Percentiles rank a stretch among this genome's conserved stretches.
Conservation (phyloP, 1,284 basidiomycete species). For the Puccinia horiana region DNA sequence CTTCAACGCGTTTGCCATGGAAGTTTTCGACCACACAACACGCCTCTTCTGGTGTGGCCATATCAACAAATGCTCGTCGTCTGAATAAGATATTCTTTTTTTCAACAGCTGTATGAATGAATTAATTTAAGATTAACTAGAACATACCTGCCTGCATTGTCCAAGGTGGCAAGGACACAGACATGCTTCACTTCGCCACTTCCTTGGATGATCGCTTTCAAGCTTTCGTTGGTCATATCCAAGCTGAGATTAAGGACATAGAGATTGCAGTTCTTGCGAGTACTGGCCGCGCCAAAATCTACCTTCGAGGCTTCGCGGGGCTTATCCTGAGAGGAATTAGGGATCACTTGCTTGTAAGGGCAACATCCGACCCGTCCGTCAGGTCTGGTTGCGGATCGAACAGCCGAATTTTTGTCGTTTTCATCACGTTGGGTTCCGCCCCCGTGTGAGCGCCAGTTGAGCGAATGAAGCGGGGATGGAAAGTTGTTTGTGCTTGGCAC, state of each 20-base stretch:
- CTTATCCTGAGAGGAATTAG: not conserved
- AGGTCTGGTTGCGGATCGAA: not conserved
- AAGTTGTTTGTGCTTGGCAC: not conserved
- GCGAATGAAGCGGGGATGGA: not conserved
- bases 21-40: constrained; percentile 34
- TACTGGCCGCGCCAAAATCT: not conserved
- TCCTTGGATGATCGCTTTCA: constrained; percentile 35
- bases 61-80: constrained; percentile 48
- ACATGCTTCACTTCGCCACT: constrained; percentile 44
- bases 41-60: constrained; percentile 47
- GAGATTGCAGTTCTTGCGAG: constrained; percentile 43
- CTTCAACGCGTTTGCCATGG: constrained; percentile 45
- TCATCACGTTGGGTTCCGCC: constrained; percentile 2
- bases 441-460: constrained; percentile 16
- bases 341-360: not conserved
- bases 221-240: constrained; percentile 42
- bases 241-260: constrained; percentile 47
- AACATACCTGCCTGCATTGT: constrained; percentile 46
- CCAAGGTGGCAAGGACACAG: constrained; percentile 48
- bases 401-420: not conserved
- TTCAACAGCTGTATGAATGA: not conserved
- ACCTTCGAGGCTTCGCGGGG: not conserved
- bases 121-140: not conserved
- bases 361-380: not conserved
- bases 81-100: not conserved